These are phyloP conservation scores for Lichtheimia hyalospora DNA, from an alignment of 371 early-diverging fungal genomes.

Conservation along the genomic window DNA sequence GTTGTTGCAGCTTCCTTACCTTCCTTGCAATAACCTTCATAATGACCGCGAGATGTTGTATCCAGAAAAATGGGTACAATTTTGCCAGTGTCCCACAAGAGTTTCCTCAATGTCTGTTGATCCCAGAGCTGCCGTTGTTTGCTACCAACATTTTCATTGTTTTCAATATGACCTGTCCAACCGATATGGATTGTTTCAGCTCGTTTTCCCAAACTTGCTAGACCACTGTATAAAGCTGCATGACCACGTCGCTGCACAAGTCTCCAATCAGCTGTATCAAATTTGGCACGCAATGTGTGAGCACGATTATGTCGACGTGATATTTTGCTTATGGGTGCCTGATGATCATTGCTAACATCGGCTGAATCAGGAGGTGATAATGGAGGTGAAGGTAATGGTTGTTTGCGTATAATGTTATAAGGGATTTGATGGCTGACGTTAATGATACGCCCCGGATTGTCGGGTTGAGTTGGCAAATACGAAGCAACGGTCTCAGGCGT, in stretches of 20 bases:
- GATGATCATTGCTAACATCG: constrained; percentile 1
- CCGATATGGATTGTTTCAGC: constrained; percentile 63
- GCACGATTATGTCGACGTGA: constrained; percentile 37
- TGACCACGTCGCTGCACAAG: constrained; percentile 56
- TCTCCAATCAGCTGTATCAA: constrained; percentile 27
- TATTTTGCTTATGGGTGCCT: constrained; percentile 38
- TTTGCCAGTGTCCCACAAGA: constrained; percentile 39
- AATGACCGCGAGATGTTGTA: constrained; percentile 67
- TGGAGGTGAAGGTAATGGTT: constrained; percentile 3
- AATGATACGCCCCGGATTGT: constrained; percentile 40
- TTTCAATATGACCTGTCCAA: constrained; percentile 50
- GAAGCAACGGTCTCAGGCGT: constrained; percentile 48
- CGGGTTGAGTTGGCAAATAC: constrained; percentile 25
- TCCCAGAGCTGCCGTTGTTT: constrained; percentile 8
- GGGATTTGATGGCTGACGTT: constrained; percentile 68
- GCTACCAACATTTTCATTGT: constrained; percentile 13
- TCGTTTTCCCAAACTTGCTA: constrained; percentile 44
- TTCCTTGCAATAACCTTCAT: constrained; percentile 87
- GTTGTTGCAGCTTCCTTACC: constrained; percentile 8
- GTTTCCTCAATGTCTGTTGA: constrained; percentile 29
- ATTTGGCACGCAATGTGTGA: constrained; percentile 36
- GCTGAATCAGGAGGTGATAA: neutral
- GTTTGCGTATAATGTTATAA: constrained; percentile 42
- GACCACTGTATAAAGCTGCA: constrained; percentile 69
- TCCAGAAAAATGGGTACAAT: constrained; percentile 77